Evolutionary conservation across 768 basidiomycete species (phyloP).

Genomic region (Trametes punicea): DNA sequence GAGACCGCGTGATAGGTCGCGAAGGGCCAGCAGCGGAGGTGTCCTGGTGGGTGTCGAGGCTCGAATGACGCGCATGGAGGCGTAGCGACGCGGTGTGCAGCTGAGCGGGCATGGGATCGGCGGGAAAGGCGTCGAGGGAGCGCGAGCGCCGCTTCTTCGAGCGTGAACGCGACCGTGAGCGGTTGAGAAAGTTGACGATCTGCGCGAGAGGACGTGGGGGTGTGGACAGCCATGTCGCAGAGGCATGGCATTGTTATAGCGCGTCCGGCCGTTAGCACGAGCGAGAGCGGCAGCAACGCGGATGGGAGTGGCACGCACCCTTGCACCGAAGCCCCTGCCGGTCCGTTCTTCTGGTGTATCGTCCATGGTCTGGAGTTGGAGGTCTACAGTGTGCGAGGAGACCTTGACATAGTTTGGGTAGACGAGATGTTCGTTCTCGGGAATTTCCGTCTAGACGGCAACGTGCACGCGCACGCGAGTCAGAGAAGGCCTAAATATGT

Average conservation of each 20-base stretch:
- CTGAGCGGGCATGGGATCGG: constrained; percentile 23
- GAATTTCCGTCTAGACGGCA: constrained; percentile 21
- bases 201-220: constrained; percentile 25
- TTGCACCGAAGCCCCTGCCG: constrained; percentile 27
- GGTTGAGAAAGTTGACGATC: constrained; percentile 56
- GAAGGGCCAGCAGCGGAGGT: constrained; percentile 27
- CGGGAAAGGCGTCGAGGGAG: constrained; percentile 25
- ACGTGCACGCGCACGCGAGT: constrained; percentile 14
- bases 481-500: constrained; percentile 6
- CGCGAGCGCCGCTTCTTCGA: constrained; percentile 31
- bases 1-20: constrained; percentile 45
- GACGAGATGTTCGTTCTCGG: constrained; percentile 18
- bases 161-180: constrained; percentile 57
- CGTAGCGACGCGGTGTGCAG: constrained; percentile 22
- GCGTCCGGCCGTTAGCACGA: constrained; percentile 5
- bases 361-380: constrained; percentile 23
- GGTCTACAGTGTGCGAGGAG: constrained; percentile 20
- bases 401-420: constrained; percentile 22
- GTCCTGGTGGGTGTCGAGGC: constrained; percentile 22
- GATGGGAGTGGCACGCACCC: constrained; percentile 22
- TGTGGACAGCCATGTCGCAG: constrained; percentile 9
- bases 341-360: constrained; percentile 22
- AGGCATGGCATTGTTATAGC: constrained; percentile 2
- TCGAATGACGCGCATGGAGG: constrained; percentile 24
- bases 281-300: background rate